Evolutionary conservation across 805 yeast genomes (phyloP), one percentile per base, ranked within the genome.

Genomic region (Suhomyces kilbournensis): DNA sequence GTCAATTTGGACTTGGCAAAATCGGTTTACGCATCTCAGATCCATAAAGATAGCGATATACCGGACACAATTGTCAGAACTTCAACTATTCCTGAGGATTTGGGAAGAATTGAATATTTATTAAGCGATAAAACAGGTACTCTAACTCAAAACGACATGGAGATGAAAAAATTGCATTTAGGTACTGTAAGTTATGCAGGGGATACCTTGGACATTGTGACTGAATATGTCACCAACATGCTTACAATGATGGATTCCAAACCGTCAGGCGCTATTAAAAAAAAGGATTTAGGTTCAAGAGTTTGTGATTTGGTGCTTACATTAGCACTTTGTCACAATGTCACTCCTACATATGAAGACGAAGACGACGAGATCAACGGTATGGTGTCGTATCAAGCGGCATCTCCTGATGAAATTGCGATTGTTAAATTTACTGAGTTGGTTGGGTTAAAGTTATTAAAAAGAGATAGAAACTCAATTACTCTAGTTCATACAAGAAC

Each of bases 361-460:
- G 94, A 86, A 52, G 89, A 85, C 57, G 90, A 88, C 25, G 84
- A 76, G 53, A 67, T 85, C 14, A 49, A 39, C 40, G 67, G 63
- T 14, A 55, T 50, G 7, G 64, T 73, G 6, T 80, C 90, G 2
- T 94, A 92, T 66, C 99, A 94, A 70, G 99, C 99, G 0, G 97
- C 98, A 0, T 92, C 97, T 0, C 99, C 99, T 0, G 99, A 94
- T 74, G 99, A 94, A 67, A 85, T 94, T 60, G 99, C 99, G 26
- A 94, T 94, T 56, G 98, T 94, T 17, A 86, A 86, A 63, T 94
- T 90, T 72, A 89, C 97, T 0, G 96, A 90, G 57, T 67, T 75
- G 2, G 93, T 92, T 28, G 99, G 99, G 0, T 74, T 94, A 34
- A 81, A 91, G 7, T 76, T 94, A 44, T 78, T 83, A 54, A 85